phyloP scores from a whole-genome alignment of 805 yeast genomes.

The Brettanomyces bruxellensis region DNA sequence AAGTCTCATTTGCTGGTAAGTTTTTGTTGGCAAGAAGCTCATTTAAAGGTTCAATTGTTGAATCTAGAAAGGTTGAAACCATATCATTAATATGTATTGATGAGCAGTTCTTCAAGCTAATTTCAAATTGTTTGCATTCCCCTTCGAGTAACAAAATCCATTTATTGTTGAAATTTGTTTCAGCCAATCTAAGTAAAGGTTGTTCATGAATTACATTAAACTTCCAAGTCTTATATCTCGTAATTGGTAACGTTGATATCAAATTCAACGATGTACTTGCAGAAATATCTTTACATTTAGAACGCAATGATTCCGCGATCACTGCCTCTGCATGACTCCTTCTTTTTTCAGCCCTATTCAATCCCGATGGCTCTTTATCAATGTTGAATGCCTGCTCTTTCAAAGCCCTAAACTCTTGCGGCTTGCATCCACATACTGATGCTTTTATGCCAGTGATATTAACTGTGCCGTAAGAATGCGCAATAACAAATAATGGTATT shows the following conservation, averaged over 20 bases:
- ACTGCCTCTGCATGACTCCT: no score
- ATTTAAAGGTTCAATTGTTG: constrained; percentile 58
- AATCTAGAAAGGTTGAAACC: constrained; percentile 59
- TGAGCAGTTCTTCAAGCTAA: constrained; percentile 52
- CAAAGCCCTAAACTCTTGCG: constrained; percentile 29
- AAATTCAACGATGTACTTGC: background rate
- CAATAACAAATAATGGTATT: constrained; percentile 37
- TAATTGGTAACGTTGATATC: no score
- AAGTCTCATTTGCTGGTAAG: constrained; percentile 51
- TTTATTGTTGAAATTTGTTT: constrained; percentile 46
- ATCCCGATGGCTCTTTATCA: no score
- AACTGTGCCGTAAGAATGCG: constrained; percentile 40
- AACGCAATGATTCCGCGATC: no score
- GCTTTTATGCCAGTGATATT: constrained; percentile 43
- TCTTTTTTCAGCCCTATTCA: no score
- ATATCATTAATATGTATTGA: constrained; percentile 45
- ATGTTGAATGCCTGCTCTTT: background rate
- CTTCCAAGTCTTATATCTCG: constrained; percentile 23
- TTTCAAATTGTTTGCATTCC: constrained; percentile 42
- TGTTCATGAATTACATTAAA: constrained; percentile 31
- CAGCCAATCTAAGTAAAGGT: constrained; percentile 49
- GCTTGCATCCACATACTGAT: constrained; percentile 39
- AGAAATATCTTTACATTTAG: constrained; percentile 2
- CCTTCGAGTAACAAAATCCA: constrained; percentile 79
- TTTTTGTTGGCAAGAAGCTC: constrained; percentile 37